Conservation (phyloP, 129 eudicot species). For the Tanacetum coccineum region DNA sequence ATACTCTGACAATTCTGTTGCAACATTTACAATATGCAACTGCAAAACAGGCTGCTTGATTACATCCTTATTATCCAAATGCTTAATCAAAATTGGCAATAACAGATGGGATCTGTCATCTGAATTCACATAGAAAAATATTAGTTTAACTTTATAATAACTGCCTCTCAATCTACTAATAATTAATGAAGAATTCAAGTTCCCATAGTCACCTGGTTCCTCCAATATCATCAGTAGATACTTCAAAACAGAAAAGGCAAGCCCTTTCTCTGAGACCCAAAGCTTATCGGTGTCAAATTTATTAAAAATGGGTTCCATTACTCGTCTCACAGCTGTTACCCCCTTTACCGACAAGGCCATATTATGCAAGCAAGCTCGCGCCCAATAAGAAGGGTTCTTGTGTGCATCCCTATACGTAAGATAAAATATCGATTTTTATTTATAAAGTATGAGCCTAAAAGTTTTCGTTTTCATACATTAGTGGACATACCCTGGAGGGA, state of each 20-base stretch:
- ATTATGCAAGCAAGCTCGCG: conserved; percentile 69
- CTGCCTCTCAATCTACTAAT: background rate
- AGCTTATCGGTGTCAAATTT: conserved; percentile 59
- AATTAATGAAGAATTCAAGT: background rate
- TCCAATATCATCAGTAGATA: conserved; percentile 58
- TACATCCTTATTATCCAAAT: conserved; percentile 77
- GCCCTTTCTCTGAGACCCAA: conserved; percentile 66
- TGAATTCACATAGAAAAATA: conserved; percentile 20
- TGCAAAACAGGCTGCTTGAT: conserved; percentile 56
- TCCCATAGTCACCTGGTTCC: conserved; percentile 57
- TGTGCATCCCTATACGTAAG: conserved; percentile 47
- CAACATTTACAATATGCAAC: conserved; percentile 50
- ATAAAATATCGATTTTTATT: background rate
- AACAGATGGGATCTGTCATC: conserved; percentile 67
- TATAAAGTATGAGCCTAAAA: conserved; percentile 1
- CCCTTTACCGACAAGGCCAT: conserved; percentile 64
- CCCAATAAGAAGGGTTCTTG: conserved; percentile 72
- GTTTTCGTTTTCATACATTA: background rate
- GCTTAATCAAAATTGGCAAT: conserved; percentile 65
- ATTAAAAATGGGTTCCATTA: conserved; percentile 70
- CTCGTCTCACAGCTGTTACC: conserved; percentile 68
- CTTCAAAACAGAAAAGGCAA: conserved; percentile 57
- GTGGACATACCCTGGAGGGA: conserved; percentile 41
- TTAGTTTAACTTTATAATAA: too few species aligned
- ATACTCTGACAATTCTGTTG: conserved; percentile 48